phyloP scores from a whole-genome alignment of 2,329 filamentous ascomycete species.

The Aspergillus vadensis region DNA sequence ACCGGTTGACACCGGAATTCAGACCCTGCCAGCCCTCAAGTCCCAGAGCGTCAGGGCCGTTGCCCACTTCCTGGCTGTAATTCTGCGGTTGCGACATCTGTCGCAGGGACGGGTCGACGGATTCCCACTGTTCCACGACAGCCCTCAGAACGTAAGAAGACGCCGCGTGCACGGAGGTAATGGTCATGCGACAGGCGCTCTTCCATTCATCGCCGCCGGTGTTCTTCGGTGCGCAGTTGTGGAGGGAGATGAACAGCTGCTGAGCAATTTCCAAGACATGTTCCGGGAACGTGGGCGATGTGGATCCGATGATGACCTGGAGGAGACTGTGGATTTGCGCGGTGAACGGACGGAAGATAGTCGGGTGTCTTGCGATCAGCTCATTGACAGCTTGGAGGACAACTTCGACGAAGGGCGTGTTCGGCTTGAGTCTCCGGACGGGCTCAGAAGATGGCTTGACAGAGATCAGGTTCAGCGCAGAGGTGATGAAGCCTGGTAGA shows the following conservation, averaged over 20 bases:
- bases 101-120: slow-evolving; percentile 52
- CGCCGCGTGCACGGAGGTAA: slow-evolving; percentile 68
- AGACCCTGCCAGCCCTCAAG: slow-evolving; percentile 75
- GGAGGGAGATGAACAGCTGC: slow-evolving; percentile 68
- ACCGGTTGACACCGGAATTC: slow-evolving; percentile 69
- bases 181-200: slow-evolving; percentile 62
- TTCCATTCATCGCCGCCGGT: slow-evolving; percentile 77
- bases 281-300: slow-evolving; percentile 57
- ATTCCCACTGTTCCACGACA: slow-evolving; percentile 79
- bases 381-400: slow-evolving; percentile 71
- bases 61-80: slow-evolving; percentile 39
- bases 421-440: slow-evolving; percentile 37
- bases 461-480: slow-evolving; percentile 67
- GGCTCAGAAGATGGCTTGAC: slow-evolving; percentile 49
- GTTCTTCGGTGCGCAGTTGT: slow-evolving; percentile 80
- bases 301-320: slow-evolving; percentile 62
- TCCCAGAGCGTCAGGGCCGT: slow-evolving; percentile 46
- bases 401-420: slow-evolving; percentile 61
- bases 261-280: slow-evolving; percentile 62
- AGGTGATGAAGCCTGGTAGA: slow-evolving; percentile 71
- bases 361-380: slow-evolving; percentile 77
- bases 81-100: slow-evolving; percentile 37
- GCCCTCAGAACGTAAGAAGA: slow-evolving; percentile 77
- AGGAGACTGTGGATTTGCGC: slow-evolving; percentile 67
- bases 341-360: slow-evolving; percentile 76